Conservation (phyloP, 306 rosid genomes). For the Fragaria iinumae region DNA sequence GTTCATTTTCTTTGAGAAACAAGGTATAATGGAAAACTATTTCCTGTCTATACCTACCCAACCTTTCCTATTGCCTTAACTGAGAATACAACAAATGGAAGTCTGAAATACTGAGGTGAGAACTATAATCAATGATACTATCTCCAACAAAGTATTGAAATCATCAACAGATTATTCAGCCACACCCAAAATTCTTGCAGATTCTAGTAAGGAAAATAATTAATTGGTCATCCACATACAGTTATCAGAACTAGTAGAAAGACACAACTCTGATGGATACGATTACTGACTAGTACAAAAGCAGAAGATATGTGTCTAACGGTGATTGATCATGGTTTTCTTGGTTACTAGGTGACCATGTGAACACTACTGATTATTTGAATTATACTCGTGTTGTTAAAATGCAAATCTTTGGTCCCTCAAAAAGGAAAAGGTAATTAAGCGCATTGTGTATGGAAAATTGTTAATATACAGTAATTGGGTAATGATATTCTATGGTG, state of each 20-base stretch:
- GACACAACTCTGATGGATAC: not conserved
- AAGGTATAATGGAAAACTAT: not conserved
- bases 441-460: too few species aligned
- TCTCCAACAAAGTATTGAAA: not conserved
- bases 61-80: not conserved
- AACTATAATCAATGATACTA: not conserved
- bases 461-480: too few species aligned
- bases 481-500: too few species aligned
- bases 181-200: too few species aligned
- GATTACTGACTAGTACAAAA: too few species aligned
- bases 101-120: not conserved
- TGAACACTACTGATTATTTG: too few species aligned
- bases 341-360: too few species aligned
- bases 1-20: not conserved
- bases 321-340: slow-evolving; percentile 54
- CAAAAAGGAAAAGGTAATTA: too few species aligned
- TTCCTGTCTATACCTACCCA: not conserved
- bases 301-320: slow-evolving; percentile 33
- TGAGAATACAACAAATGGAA: not conserved
- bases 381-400: too few species aligned
- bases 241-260: not conserved
- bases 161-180: not conserved
- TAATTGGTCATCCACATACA: not conserved
- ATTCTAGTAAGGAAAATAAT: too few species aligned
- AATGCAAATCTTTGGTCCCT: too few species aligned